Percentiles rank a stretch among this genome's conserved stretches.
Evolutionary conservation across 108 stramenopile genomes (phyloP).

Genomic region (Cyclotella kingstonii): DNA sequence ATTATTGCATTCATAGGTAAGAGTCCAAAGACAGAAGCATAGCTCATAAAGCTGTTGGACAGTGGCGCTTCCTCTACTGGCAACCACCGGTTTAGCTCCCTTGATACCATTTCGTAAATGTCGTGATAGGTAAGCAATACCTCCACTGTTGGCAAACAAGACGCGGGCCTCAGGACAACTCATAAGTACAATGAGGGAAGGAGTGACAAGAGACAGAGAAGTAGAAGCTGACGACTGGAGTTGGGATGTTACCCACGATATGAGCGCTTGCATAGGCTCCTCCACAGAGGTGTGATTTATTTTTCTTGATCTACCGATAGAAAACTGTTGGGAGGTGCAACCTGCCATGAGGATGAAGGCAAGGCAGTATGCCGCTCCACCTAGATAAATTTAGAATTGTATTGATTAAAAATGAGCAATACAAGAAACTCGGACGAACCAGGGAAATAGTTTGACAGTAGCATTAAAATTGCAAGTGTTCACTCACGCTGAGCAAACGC

Average conservation of each 20-base stretch:
- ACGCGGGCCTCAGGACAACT: constrained; percentile 53
- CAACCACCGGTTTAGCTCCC: constrained; percentile 12
- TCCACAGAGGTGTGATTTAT: constrained; percentile 42
- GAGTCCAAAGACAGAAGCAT: constrained; percentile 86
- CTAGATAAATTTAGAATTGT: constrained; percentile 3
- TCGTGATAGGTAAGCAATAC: constrained; percentile 69
- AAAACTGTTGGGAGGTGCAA: constrained; percentile 27
- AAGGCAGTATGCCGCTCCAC: constrained; percentile 52
- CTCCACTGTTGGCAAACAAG: constrained; percentile 61
- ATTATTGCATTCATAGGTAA: constrained; percentile 67
- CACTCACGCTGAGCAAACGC: constrained; percentile 50
- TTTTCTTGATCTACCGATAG: constrained; percentile 27
- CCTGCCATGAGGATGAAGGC: constrained; percentile 49
- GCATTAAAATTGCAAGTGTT: neutral
- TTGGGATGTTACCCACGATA: constrained; percentile 73
- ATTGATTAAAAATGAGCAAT: neutral
- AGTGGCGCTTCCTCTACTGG: constrained; percentile 20
- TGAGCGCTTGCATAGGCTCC: constrained; percentile 55
- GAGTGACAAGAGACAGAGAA: constrained; percentile 65
- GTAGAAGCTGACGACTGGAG: constrained; percentile 53
- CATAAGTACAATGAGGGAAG: constrained; percentile 58
- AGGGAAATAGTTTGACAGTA: too few relatives aligned
- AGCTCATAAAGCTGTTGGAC: constrained; percentile 93
- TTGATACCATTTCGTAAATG: constrained; percentile 49
- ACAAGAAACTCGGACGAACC: too few relatives aligned